Conservation (phyloP, 2,329 filamentous ascomycete species). For the Trichoderma pleuroti region DNA sequence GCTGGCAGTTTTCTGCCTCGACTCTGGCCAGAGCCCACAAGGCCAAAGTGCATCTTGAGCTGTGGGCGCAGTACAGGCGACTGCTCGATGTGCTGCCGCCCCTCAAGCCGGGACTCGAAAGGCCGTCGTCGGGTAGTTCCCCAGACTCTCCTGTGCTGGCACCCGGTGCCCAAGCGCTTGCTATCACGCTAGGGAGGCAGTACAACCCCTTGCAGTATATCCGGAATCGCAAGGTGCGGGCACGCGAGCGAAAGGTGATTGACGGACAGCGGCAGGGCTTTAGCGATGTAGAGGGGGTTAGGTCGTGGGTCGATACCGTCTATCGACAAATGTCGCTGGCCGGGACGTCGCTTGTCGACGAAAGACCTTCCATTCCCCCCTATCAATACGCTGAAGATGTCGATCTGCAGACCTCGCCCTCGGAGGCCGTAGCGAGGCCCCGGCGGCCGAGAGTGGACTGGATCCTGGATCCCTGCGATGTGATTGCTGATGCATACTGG, state of each 20-base stretch:
- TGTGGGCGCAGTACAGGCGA: conserved; percentile 78
- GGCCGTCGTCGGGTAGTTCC: conserved; percentile 40
- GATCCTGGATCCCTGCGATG: conserved; percentile 76
- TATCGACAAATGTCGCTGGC: conserved; percentile 33
- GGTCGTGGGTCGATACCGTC: conserved; percentile 72
- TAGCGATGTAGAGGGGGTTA: conserved; percentile 66
- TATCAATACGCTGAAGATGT: conserved; percentile 47
- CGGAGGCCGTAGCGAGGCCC: conserved; percentile 50
- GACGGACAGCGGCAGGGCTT: conserved; percentile 76
- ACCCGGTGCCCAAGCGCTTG: conserved; percentile 28
- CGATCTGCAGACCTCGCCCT: conserved; percentile 39
- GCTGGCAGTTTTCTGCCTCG: conserved; percentile 70
- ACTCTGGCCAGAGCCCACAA: conserved; percentile 81
- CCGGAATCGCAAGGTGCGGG: conserved; percentile 81
- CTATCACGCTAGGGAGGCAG: conserved; percentile 55
- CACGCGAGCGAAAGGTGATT: conserved; percentile 70
- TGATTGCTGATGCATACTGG: conserved; percentile 90
- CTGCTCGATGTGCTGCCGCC: conserved; percentile 77
- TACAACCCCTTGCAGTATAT: conserved; percentile 95
- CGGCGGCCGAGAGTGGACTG: conserved; percentile 79
- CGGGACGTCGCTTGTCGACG: conserved; percentile 26
- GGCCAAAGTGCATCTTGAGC: conserved; percentile 79
- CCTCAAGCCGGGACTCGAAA: conserved; percentile 48
- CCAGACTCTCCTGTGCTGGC: conserved; percentile 38
- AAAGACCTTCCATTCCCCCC: conserved; percentile 37